Conservation (phyloP, 148 eudicot genomes). For the Nepenthes mirabilis region DNA sequence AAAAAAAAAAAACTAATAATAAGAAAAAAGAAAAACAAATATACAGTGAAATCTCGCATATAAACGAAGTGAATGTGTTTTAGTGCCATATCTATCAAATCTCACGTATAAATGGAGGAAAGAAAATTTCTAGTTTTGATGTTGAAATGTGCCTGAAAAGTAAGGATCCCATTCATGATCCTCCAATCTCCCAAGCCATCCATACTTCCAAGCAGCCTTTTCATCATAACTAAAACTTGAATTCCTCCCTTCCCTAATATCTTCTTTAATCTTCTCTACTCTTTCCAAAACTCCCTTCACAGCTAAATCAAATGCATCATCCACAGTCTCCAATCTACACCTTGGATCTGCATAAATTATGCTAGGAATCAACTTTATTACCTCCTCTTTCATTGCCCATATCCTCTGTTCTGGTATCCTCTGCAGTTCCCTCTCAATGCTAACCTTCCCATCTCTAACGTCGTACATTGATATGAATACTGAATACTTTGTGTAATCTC, state of each 20-base stretch:
- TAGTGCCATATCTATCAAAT: too few relatives aligned
- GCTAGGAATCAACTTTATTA: slow-evolving; percentile 44
- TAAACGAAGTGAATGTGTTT: too few relatives aligned
- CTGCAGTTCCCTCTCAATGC: slow-evolving; percentile 31
- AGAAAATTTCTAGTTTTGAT: slow-evolving; percentile 1
- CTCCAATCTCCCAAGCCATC: slow-evolving; percentile 27
- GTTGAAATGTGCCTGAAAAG: slow-evolving; percentile 29
- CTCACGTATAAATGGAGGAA: background rate
- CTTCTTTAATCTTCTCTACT: slow-evolving; percentile 21
- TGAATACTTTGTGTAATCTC: slow-evolving; percentile 36
- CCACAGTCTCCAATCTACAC: slow-evolving; percentile 24
- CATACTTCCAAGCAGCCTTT: slow-evolving; percentile 31
- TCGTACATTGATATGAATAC: slow-evolving; percentile 52
- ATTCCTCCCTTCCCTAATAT: slow-evolving; percentile 21
- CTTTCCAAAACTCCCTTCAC: slow-evolving; percentile 32
- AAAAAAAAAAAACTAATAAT: too few relatives aligned
- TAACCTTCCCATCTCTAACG: slow-evolving; percentile 26
- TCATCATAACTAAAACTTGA: slow-evolving; percentile 37
- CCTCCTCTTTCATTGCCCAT: slow-evolving; percentile 41
- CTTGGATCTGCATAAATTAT: slow-evolving; percentile 45
- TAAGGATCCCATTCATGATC: slow-evolving; percentile 44
- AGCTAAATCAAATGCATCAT: slow-evolving; percentile 70
- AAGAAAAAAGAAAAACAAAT: too few relatives aligned
- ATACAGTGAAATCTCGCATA: too few relatives aligned
- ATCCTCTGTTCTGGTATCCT: slow-evolving; percentile 25